phyloP scores from a whole-genome alignment of 2,329 filamentous ascomycete species.

The Fusarium sp. region DNA sequence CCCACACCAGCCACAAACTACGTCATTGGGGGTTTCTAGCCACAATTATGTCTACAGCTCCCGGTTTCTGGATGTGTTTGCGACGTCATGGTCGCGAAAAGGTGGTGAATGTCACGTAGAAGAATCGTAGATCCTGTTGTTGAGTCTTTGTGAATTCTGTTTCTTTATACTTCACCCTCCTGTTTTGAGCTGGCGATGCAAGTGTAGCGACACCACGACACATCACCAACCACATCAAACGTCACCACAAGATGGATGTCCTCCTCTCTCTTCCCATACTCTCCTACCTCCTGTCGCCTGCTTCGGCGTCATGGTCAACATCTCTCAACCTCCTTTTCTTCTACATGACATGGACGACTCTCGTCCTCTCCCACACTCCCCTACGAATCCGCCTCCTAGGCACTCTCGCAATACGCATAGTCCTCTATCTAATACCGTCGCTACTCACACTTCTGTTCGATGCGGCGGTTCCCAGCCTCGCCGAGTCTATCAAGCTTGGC shows the following conservation, averaged over 20 bases:
- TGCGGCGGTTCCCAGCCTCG: slow-evolving; percentile 74
- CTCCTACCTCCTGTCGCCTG: slow-evolving; percentile 73
- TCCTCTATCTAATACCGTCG: slow-evolving; percentile 81
- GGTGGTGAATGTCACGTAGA: neutral
- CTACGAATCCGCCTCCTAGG: slow-evolving; percentile 81
- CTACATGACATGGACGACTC: slow-evolving; percentile 88
- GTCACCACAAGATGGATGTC: slow-evolving; percentile 65
- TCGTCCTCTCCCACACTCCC: slow-evolving; percentile 81
- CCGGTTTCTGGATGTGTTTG: slow-evolving; percentile 2
- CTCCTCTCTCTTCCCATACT: slow-evolving; percentile 79
- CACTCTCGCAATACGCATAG: slow-evolving; percentile 72
- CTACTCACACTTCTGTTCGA: slow-evolving; percentile 81
- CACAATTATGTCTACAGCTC: neutral
- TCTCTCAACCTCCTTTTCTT: slow-evolving; percentile 90
- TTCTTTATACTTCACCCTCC: neutral
- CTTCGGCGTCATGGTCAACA: slow-evolving; percentile 77
- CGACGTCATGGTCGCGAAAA: slow-evolving; percentile 32
- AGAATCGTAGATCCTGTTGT: neutral
- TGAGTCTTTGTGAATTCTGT: neutral
- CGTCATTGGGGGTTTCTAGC: slow-evolving; percentile 22
- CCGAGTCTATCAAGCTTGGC: slow-evolving; percentile 76
- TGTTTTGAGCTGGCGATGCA: slow-evolving; percentile 5
- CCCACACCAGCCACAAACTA: slow-evolving; percentile 26
- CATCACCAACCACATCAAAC: slow-evolving; percentile 11
- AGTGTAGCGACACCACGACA: slow-evolving; percentile 9